Base-by-base conservation (phyloP, 2,329 filamentous ascomycete species). In the Botrytis hyacinthi region DNA sequence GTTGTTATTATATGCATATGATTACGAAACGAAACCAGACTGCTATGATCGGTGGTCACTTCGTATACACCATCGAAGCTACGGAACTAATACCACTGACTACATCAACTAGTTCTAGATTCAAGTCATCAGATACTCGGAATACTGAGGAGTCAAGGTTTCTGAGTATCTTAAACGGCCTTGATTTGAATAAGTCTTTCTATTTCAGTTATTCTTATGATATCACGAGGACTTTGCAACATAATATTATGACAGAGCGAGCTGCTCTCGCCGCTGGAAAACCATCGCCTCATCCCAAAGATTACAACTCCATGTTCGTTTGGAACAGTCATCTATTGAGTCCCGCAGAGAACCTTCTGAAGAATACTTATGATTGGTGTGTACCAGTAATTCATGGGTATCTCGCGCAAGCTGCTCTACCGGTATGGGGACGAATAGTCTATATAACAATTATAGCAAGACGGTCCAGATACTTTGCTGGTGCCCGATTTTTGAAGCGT, bases 121-220 rank as follows among this genome's bases (percentile, higher is more conserved):
- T 91, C 78, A 93, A 92, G 80, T 86, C 91, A n/a, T 61, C 62
- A n/a, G 94, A 98, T 76, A 87, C 91, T 70, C 85, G 86, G 69
- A 96, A 97, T 78, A 89, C 93, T 0, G 95, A 98, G 81, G 96
- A 99, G 83, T 90, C 92, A 57, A 91, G 95, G 42, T 98, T 97
- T 79, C 86, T 98, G 48, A 88, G 89, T 40, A 98, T 98, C 70
- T 86, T 99, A 62, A 94, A 93, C 81, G 97, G 97, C 77, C 86
- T 99, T 46, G 96, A 99, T 81, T 84, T 99, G 74, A 94, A 92
- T 0, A 89, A 92, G 73, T 97, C 93, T 0, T 99, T 99, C 82
- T 99, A 99, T 83, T 99, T 98, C 84, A 98, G 95, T 84, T 98
- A 98, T 81, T 97, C 95, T 0, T 99, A 99, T 83, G 94, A 99